Conservation (phyloP, 2,329 filamentous ascomycete genomes). For the Aspergillus eucalypticola region DNA sequence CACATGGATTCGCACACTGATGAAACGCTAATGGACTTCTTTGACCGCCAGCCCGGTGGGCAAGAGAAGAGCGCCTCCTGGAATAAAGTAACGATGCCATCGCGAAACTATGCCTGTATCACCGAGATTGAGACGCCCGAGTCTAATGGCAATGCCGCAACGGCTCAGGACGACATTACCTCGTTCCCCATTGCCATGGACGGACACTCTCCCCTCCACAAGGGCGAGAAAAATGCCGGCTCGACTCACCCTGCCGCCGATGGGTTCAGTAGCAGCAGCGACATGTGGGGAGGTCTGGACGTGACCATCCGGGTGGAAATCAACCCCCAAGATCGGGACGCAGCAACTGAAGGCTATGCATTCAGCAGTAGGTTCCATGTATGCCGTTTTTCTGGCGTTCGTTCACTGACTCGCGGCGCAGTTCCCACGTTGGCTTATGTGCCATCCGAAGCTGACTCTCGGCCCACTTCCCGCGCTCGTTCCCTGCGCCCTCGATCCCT, state of each 20-base stretch:
- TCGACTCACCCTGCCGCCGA: slow-evolving; percentile 73
- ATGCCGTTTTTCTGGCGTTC: background rate
- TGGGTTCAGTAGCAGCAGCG: slow-evolving; percentile 40
- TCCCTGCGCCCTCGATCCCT: slow-evolving; percentile 18
- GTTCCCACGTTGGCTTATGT: slow-evolving; percentile 23
- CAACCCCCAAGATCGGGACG: slow-evolving; percentile 43
- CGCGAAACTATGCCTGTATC: slow-evolving; percentile 65
- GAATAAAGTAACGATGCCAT: slow-evolving; percentile 84
- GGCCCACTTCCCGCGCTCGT: slow-evolving; percentile 17
- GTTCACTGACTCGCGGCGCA: slow-evolving; percentile 12
- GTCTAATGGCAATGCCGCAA: slow-evolving; percentile 24
- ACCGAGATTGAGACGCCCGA: slow-evolving; percentile 48
- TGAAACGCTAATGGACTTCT: slow-evolving; percentile 64
- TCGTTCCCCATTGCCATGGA: slow-evolving; percentile 51
- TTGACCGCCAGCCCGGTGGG: slow-evolving; percentile 61
- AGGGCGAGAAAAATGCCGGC: slow-evolving; percentile 75
- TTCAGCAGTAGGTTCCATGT: slow-evolving; percentile 46
- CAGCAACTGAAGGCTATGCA: slow-evolving; percentile 50
- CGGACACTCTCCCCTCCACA: slow-evolving; percentile 70
- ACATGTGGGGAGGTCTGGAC: slow-evolving; percentile 46
- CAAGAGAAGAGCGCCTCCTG: slow-evolving; percentile 65
- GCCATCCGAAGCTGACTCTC: slow-evolving; percentile 11
- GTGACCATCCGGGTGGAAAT: slow-evolving; percentile 51
- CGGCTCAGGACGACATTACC: slow-evolving; percentile 24
- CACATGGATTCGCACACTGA: slow-evolving; percentile 64